These are phyloP conservation scores for Aspergillus sp. DNA, from an alignment of 2,329 filamentous ascomycete genomes.

Conservation along the genomic window DNA sequence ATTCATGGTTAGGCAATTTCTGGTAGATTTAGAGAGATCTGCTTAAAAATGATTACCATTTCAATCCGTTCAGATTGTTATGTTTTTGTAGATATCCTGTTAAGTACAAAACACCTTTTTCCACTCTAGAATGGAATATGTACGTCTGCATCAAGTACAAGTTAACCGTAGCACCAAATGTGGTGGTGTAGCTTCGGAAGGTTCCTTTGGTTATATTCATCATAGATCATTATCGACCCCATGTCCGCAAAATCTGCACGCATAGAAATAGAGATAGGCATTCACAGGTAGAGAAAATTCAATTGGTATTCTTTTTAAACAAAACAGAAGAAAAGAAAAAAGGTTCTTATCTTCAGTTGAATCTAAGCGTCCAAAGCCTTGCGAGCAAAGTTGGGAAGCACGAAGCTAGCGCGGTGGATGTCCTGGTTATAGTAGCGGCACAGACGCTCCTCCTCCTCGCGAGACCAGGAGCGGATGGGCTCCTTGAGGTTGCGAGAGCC, in stretches of 20 bases:
- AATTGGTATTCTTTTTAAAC: slow-evolving; percentile 22
- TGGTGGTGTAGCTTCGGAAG: not conserved
- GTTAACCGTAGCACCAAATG: not conserved
- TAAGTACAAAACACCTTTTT: too few relatives aligned
- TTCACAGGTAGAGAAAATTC: not conserved
- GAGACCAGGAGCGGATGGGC: slow-evolving; percentile 76
- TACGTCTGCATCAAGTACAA: not conserved
- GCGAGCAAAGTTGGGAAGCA: slow-evolving; percentile 90
- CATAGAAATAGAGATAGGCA: not conserved
- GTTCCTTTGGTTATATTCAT: slow-evolving; percentile 15
- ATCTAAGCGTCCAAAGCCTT: slow-evolving; percentile 56
- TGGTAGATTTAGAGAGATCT: slow-evolving; percentile 22
- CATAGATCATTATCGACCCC: slow-evolving; percentile 19
- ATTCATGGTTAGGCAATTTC: slow-evolving; percentile 5
- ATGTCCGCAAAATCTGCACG: not conserved
- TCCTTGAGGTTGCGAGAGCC: slow-evolving; percentile 76
- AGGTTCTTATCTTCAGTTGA: not conserved
- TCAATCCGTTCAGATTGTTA: slow-evolving; percentile 4
- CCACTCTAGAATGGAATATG: not conserved
- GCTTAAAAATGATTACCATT: slow-evolving; percentile 14
- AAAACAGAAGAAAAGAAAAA: slow-evolving; percentile 14
- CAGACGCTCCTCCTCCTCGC: slow-evolving; percentile 86
- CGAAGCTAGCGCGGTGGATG: slow-evolving; percentile 91
- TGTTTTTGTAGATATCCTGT: not conserved
- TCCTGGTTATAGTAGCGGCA: slow-evolving; percentile 98